Evolutionary conservation across 2,329 filamentous ascomycete genomes (phyloP).

Genomic region (Fusarium sp.): DNA sequence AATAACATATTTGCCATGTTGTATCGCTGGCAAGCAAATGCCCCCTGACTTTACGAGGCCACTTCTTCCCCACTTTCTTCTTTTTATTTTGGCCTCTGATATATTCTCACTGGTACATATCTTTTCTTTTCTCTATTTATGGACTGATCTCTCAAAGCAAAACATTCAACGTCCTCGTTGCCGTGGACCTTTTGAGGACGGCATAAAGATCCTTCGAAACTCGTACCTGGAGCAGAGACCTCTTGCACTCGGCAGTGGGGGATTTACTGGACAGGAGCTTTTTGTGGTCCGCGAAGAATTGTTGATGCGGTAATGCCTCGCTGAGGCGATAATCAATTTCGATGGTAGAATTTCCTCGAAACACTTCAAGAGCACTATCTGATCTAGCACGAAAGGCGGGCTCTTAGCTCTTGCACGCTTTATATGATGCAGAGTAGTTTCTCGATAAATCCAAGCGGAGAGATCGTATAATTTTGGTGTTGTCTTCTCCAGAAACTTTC

Average conservation of each 20-base stretch:
- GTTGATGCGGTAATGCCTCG: slow-evolving; percentile 72
- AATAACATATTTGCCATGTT: not conserved
- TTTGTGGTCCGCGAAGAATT: slow-evolving; percentile 77
- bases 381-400: slow-evolving; percentile 55
- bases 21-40: not conserved
- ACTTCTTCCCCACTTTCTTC: not conserved
- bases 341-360: slow-evolving; percentile 49
- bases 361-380: not conserved
- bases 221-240: slow-evolving; percentile 14
- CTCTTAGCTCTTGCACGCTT: slow-evolving; percentile 77
- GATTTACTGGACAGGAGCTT: slow-evolving; percentile 78
- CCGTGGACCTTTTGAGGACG: not conserved
- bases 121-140: not conserved
- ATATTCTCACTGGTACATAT: not conserved
- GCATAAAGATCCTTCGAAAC: slow-evolving; percentile 3
- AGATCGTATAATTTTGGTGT: slow-evolving; percentile 75
- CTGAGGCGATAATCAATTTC: slow-evolving; percentile 73
- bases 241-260: slow-evolving; percentile 69
- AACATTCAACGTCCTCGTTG: not conserved
- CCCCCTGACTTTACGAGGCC: not conserved
- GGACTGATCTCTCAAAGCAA: not conserved
- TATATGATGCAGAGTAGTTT: slow-evolving; percentile 75
- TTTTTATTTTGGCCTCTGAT: not conserved
- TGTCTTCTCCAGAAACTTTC: slow-evolving; percentile 71
- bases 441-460: slow-evolving; percentile 68